Base-by-base conservation (phyloP, 306 rosid species). In the Cucurbita pepo region DNA sequence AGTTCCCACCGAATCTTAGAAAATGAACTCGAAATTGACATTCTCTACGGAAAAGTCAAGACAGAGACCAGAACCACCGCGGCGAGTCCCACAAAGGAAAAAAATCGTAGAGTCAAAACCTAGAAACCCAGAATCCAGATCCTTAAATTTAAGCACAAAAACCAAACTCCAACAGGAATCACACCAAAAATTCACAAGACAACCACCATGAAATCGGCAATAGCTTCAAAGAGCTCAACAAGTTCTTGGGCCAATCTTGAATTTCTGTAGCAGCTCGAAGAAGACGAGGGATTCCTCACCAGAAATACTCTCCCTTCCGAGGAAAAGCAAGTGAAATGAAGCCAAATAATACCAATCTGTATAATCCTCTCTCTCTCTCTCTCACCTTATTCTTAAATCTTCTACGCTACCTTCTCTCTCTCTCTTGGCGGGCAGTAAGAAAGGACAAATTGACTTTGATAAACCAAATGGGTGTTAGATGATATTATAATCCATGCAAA, bases 101-200 rank as follows among this genome's bases (percentile, higher is more conserved):
- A 22, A 73, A 22, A 12, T 22, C 53, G 41, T 3, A 73, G 77
- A 37, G 65, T 73, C 77, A 47, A 73, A 59, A 58, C 77, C 77
- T 73, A 72, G 57, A 53, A 41, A 56, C 67, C 65, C 54, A 58
- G 66, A 44, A 56, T 53, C 43, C 77, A 73, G 77, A 73, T 73
- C 77, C 69, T 45, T 16, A 1, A 58, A 73, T 40, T 73, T 30
- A 41, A 4, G 48, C 37, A 73, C 15, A 8, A 72, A 72, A 58
- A 14, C 10, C 45, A 73, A 40, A 58, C 15, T 25, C 40, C 76
- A 14, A 4, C 65, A 21, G 21, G n/a, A 21, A 21, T 43, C 76
- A 56, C 41, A 66, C 6, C 55, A 1, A 9, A 66, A 66, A 66
- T 66, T 66, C 43, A 48, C 73, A 69, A 69, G 14, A 48, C 4